Percentiles rank a stretch among this genome's conserved stretches.
These are phyloP conservation scores for Floccularia luteovirens DNA, from an alignment of 768 basidiomycete genomes.

Conservation along the genomic window DNA sequence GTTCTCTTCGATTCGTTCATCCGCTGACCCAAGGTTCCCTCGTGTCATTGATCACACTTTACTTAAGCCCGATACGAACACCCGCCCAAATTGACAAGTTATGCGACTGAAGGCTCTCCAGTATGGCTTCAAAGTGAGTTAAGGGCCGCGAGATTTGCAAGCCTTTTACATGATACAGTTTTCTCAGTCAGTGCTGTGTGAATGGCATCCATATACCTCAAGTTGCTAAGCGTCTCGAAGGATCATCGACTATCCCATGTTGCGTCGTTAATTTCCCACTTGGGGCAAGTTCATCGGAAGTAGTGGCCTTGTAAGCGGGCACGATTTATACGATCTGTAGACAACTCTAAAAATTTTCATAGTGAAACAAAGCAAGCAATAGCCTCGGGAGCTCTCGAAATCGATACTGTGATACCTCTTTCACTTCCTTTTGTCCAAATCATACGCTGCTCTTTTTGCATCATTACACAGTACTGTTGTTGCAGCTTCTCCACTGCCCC, in stretches of 20 bases:
- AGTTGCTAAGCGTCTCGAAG: slow-evolving; percentile 29
- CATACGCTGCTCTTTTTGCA: slow-evolving; percentile 25
- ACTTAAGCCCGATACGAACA: slow-evolving; percentile 40
- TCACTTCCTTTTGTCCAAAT: slow-evolving; percentile 32
- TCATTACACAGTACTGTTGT: slow-evolving; percentile 33
- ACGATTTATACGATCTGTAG: neutral
- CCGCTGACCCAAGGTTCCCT: slow-evolving; percentile 24
- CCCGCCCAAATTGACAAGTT: slow-evolving; percentile 22
- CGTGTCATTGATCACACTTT: slow-evolving; percentile 40
- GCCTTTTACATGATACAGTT: neutral
- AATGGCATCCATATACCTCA: slow-evolving; percentile 36
- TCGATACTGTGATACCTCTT: slow-evolving; percentile 45
- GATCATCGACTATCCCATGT: slow-evolving; percentile 31
- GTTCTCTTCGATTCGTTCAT: slow-evolving; percentile 15
- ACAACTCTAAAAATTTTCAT: neutral
- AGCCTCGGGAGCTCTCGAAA: slow-evolving; percentile 37
- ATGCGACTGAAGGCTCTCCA: slow-evolving; percentile 36
- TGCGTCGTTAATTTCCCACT: slow-evolving; percentile 46
- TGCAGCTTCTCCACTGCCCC: slow-evolving; percentile 21
- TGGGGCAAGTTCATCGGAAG: slow-evolving; percentile 32
- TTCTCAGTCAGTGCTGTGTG: slow-evolving; percentile 41
- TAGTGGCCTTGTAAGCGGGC: slow-evolving; percentile 32
- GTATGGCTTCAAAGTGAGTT: slow-evolving; percentile 39
- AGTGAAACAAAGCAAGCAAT: slow-evolving; percentile 42
- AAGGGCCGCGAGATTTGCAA: neutral